A percentile compares a stretch with the other conserved stretches of the same genome.
Conservation (phyloP, 768 basidiomycete species). For the Collybiopsis confluens region DNA sequence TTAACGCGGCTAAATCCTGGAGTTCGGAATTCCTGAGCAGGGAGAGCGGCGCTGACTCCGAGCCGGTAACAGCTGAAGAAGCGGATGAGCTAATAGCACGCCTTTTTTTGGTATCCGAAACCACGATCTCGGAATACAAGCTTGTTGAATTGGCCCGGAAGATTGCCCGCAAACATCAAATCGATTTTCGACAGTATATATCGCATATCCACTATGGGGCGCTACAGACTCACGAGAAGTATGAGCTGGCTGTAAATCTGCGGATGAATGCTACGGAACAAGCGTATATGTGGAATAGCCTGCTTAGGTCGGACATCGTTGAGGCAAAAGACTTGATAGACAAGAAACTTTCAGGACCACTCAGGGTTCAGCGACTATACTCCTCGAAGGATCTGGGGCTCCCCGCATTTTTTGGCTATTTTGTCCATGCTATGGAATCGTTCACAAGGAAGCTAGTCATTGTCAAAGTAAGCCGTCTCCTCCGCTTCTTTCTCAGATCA, state of each 20-base stretch:
- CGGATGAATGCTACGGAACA: slow-evolving; percentile 35
- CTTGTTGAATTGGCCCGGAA: slow-evolving; percentile 46
- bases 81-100: slow-evolving; percentile 38
- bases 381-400: slow-evolving; percentile 50
- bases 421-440: slow-evolving; percentile 50
- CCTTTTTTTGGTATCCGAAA: slow-evolving; percentile 47
- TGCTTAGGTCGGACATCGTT: slow-evolving; percentile 58
- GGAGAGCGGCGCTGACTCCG: slow-evolving; percentile 18
- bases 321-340: slow-evolving; percentile 45
- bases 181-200: slow-evolving; percentile 44
- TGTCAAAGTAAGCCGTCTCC: slow-evolving; percentile 44
- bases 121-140: slow-evolving; percentile 59
- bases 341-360: slow-evolving; percentile 45
- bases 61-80: slow-evolving; percentile 25
- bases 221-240: slow-evolving; percentile 47
- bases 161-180: slow-evolving; percentile 37
- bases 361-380: slow-evolving; percentile 58
- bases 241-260: slow-evolving; percentile 42
- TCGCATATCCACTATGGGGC: slow-evolving; percentile 55
- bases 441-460: slow-evolving; percentile 57
- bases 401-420: slow-evolving; percentile 57
- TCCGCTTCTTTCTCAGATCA: too few species aligned
- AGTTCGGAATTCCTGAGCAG: slow-evolving; percentile 33
- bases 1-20: slow-evolving; percentile 42
- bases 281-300: slow-evolving; percentile 59